Conservation (phyloP, 2,329 filamentous ascomycete species). For the Botryosphaeria agaves region DNA sequence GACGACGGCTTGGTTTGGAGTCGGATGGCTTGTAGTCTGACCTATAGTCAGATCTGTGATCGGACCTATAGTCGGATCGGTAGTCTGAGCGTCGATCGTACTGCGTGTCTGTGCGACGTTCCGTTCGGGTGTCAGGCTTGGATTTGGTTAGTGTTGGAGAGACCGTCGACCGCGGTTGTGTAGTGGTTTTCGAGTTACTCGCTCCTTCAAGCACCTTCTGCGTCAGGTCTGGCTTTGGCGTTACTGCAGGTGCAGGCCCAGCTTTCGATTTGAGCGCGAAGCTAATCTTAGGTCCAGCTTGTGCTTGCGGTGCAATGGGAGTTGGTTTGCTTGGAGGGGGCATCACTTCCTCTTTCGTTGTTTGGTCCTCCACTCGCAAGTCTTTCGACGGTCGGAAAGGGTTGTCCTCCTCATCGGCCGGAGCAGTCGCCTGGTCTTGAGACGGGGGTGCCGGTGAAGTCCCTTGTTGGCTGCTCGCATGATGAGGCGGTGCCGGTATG, state of each 20-base stretch:
- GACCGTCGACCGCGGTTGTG: too few relatives aligned
- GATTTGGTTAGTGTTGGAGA: too few relatives aligned
- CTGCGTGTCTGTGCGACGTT: slow-evolving; percentile 16
- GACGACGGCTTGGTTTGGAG: slow-evolving; percentile 9
- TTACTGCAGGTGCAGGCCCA: slow-evolving; percentile 34
- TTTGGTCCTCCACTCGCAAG: slow-evolving; percentile 45
- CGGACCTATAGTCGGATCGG: slow-evolving; percentile 16
- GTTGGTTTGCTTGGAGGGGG: slow-evolving; percentile 37
- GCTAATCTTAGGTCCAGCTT: slow-evolving; percentile 58
- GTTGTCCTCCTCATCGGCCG: slow-evolving; percentile 38
- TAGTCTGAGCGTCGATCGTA: slow-evolving; percentile 10
- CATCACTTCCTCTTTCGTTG: slow-evolving; percentile 32
- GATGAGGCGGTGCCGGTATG: slow-evolving; percentile 12
- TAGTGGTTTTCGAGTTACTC: background rate
- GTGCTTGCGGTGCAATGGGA: slow-evolving; percentile 34
- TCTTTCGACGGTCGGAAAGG: slow-evolving; percentile 48
- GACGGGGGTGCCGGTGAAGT: slow-evolving; percentile 12
- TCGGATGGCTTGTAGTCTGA: slow-evolving; percentile 8
- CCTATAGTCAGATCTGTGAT: slow-evolving; percentile 2
- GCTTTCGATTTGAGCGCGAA: slow-evolving; percentile 76
- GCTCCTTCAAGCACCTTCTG: background rate
- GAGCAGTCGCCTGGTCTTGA: slow-evolving; percentile 9
- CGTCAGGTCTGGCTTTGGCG: slow-evolving; percentile 31
- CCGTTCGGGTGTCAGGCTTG: slow-evolving; percentile 4
- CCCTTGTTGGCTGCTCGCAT: too few relatives aligned